A percentile compares a stretch with the other conserved stretches of the same genome.
Evolutionary conservation across 2,329 filamentous ascomycete species (phyloP).

Genomic region (Rachicladosporium sp.): DNA sequence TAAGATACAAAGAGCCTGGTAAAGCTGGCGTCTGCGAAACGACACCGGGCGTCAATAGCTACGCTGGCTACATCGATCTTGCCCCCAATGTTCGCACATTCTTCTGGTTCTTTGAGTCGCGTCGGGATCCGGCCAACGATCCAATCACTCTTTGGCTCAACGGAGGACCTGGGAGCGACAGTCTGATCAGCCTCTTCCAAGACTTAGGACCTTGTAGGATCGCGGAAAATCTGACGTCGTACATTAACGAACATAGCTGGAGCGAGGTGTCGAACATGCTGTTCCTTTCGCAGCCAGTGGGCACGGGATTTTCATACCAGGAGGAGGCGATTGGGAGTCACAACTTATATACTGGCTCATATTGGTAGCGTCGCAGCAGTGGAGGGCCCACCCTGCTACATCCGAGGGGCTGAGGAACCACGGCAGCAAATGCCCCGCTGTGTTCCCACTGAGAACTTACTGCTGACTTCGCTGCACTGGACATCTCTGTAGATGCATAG

Average conservation of each 20-base stretch:
- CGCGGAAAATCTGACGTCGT: conserved; percentile 18
- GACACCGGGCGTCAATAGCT: conserved; percentile 39
- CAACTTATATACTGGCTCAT: conserved; percentile 28
- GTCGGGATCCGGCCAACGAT: conserved; percentile 42
- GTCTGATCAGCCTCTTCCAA: conserved; percentile 44
- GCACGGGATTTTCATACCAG: conserved; percentile 46
- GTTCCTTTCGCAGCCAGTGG: conserved; percentile 50
- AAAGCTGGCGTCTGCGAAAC: conserved; percentile 38
- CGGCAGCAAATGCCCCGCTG: too few species aligned
- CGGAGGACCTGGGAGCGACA: conserved; percentile 45
- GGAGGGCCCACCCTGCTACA: too few species aligned
- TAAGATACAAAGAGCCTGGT: conserved; percentile 42
- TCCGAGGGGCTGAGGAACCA: too few species aligned
- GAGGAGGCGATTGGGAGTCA: conserved; percentile 25
- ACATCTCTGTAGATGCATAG: too few species aligned
- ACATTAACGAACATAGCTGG: conserved; percentile 47
- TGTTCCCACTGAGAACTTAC: too few species aligned
- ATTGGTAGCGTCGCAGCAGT: too few species aligned
- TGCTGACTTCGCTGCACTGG: too few species aligned
- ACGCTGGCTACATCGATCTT: conserved; percentile 29
- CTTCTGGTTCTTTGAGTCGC: conserved; percentile 53
- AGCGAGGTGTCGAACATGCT: conserved; percentile 48
- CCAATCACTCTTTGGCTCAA: conserved; percentile 50
- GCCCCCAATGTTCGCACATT: conserved; percentile 31
- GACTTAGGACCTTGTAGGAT: conserved; percentile 30